Percentiles rank a stretch among this genome's conserved stretches.
phyloP scores from a whole-genome alignment of 106 monocot genomes.

The Dendrobium huoshanense region DNA sequence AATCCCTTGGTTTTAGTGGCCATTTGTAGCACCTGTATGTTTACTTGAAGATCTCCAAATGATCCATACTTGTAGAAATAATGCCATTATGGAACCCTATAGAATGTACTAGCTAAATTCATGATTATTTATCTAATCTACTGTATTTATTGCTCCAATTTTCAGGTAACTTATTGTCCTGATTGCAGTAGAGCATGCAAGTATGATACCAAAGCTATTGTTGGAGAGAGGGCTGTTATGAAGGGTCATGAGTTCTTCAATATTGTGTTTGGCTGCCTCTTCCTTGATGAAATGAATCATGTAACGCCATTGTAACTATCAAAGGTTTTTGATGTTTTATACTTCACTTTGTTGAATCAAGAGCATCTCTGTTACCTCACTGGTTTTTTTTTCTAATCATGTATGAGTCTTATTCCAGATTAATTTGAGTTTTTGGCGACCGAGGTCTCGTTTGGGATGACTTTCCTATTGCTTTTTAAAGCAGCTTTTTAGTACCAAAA shows the following conservation, averaged over 20 bases:
- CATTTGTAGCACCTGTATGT: too few species aligned
- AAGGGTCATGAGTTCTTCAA: conserved; percentile 71
- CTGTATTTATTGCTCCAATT: not conserved
- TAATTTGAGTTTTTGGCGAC: too few species aligned
- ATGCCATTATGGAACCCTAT: too few species aligned
- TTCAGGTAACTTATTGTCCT: conserved; percentile 78
- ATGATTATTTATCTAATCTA: not conserved
- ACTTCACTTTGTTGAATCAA: not conserved
- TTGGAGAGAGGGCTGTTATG: conserved; percentile 23
- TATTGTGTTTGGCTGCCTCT: conserved; percentile 80
- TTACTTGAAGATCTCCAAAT: too few species aligned
- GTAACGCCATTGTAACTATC: conserved; percentile 53
- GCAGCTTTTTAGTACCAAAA: too few species aligned
- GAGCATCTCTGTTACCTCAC: not conserved
- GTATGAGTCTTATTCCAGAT: too few species aligned
- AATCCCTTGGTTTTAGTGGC: too few species aligned
- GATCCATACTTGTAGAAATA: too few species aligned
- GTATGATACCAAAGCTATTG: conserved; percentile 56
- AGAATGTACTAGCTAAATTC: too few species aligned
- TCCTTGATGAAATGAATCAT: conserved; percentile 55
- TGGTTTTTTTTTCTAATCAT: too few species aligned
- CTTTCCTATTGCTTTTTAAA: too few species aligned
- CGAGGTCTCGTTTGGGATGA: too few species aligned
- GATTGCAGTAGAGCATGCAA: conserved; percentile 76
- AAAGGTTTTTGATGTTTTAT: not conserved